Evolutionary conservation across 306 rosid species (phyloP).

Genomic region (Prunus dulcis): DNA sequence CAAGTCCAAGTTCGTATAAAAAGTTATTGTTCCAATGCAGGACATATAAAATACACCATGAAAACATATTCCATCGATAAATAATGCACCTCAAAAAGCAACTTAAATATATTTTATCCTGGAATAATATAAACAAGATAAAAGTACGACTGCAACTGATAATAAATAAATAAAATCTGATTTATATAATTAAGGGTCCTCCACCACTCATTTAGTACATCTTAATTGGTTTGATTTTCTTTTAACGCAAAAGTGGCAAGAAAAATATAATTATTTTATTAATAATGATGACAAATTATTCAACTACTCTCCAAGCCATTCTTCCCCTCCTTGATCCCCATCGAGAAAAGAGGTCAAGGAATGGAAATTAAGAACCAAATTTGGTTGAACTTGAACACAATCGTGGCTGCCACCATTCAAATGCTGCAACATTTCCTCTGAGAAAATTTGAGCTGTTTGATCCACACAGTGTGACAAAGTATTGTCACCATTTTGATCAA

Average conservation of each 20-base stretch:
- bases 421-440: constrained; percentile 9
- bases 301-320: constrained; percentile 8
- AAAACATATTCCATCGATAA: not conserved
- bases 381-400: constrained; percentile 1
- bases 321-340: not conserved
- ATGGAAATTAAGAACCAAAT: constrained; percentile 1
- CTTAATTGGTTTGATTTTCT: not conserved
- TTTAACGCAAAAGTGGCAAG: not conserved
- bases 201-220: not conserved
- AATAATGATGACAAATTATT: not conserved
- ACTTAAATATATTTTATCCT: not conserved
- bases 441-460: not conserved
- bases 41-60: not conserved
- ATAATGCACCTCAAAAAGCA: not conserved
- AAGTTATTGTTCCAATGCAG: not conserved
- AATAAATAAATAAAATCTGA: not conserved
- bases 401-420: not conserved
- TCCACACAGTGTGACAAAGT: not conserved
- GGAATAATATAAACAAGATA: not conserved
- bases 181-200: not conserved
- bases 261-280: not conserved
- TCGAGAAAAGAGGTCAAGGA: constrained; percentile 7
- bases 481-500: not conserved
- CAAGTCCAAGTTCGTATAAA: not conserved
- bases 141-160: not conserved